These are phyloP conservation scores for Chlorophyllum brunneum DNA, from an alignment of 768 basidiomycete genomes.

Conservation along the genomic window DNA sequence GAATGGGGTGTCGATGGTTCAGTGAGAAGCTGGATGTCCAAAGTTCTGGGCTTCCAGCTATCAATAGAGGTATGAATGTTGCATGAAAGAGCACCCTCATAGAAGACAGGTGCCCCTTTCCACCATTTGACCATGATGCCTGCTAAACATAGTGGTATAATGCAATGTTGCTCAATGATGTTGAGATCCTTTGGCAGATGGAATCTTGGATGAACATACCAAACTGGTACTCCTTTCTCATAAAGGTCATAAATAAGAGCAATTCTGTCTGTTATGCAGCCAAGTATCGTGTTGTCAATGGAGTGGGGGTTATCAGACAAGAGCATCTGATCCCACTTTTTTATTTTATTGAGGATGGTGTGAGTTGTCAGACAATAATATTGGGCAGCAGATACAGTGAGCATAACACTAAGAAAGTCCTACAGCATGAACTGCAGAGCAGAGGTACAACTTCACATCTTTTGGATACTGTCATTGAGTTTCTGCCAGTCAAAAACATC, in stretches of 20 bases:
- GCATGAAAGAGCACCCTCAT: neutral
- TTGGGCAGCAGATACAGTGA: neutral
- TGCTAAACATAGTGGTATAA: neutral
- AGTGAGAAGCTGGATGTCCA: neutral
- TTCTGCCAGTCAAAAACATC: neutral
- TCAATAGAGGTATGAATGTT: neutral
- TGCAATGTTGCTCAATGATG: neutral
- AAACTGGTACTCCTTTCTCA: conserved; percentile 1
- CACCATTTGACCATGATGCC: neutral
- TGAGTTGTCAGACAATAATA: neutral
- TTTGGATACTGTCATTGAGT: neutral
- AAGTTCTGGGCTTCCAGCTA: neutral
- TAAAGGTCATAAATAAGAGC: neutral
- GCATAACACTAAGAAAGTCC: neutral
- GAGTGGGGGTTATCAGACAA: neutral
- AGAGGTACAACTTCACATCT: neutral
- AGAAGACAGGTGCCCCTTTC: neutral
- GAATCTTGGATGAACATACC: neutral
- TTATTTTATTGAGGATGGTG: conserved; percentile 1
- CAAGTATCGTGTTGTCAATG: neutral
- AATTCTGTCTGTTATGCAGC: neutral
- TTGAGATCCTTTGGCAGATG: neutral
- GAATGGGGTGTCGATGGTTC: too few relatives aligned
- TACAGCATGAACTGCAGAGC: neutral
- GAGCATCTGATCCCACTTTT: neutral